Base-by-base conservation (phyloP, 495 filamentous ascomycete genomes). In the Penicillium bovifimosum region DNA sequence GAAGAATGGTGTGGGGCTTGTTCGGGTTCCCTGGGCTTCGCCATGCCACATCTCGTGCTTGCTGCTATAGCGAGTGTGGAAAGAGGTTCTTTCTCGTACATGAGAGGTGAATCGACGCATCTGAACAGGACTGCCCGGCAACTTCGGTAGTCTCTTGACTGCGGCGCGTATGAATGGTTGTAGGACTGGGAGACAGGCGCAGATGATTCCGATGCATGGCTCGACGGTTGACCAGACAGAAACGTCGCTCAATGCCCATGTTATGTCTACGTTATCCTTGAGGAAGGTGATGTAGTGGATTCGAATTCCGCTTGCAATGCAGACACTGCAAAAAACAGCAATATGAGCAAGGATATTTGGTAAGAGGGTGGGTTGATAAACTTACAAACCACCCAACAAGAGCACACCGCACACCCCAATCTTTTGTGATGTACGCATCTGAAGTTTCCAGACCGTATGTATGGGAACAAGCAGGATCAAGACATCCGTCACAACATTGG, bases 401-500 rank as follows among this genome's bases (percentile, higher is more conserved):
- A 81, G 79, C 32, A 83, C 63, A 40, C 64, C 45, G 29, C 75
- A 68, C 6, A 82, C 67, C 13, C 70, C 74, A 16, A 73, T 34
- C 50, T 76, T 76, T 34, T 79, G 75, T 6, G 61, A 66, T 0
- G 52, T 52, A n/a, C 66, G 76, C 33, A 75, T 70, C 44, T 74
- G 66, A 41, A 77, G 61, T 0, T 58, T 50, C 49, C 64, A 65
- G 2, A 82, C 64, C 0, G 74, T 76, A 5, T 64, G 67, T 28
- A 81, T 55, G 6, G 79, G 80, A 1, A 82, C 70, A 2, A 63
- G 24, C 35, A 83, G 52, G 49, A 83, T 77, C 66, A 75, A 74
- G 29, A 78, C 60, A 54, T 82, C 80, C 11, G 73, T 69, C 11
- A 77, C 13, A 44, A 82, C 79, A 54, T 80, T 79, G 52, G 77